A percentile compares a stretch with the other conserved stretches of the same genome.
Conservation (phyloP, 1,139 yeast species). For the Eremothecium gossypii region DNA sequence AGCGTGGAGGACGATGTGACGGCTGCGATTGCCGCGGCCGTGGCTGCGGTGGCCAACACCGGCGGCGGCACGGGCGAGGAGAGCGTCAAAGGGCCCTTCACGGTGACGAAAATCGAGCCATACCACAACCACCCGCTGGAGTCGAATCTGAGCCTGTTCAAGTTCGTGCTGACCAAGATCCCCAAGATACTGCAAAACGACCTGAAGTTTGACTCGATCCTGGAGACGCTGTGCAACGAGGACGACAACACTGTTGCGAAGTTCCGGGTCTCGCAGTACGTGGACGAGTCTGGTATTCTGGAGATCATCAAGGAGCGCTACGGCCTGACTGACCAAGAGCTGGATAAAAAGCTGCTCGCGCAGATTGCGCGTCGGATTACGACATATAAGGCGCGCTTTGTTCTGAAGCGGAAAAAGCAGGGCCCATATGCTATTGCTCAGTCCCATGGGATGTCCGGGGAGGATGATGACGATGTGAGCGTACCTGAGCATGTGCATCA, state of each 20-base stretch:
- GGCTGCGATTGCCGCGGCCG: slow-evolving; percentile 26
- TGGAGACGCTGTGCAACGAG: slow-evolving; percentile 25
- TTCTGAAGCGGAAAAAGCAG: slow-evolving; percentile 26
- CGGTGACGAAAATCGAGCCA: slow-evolving; percentile 29
- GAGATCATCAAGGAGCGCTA: slow-evolving; percentile 26
- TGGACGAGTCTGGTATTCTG: slow-evolving; percentile 27
- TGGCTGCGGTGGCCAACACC: slow-evolving; percentile 16
- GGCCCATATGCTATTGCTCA: slow-evolving; percentile 19
- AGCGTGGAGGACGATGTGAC: slow-evolving; percentile 13
- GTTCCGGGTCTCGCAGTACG: slow-evolving; percentile 28
- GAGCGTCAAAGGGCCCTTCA: slow-evolving; percentile 24
- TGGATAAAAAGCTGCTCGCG: slow-evolving; percentile 26
- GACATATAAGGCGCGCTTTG: slow-evolving; percentile 30
- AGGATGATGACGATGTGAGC: slow-evolving; percentile 2
- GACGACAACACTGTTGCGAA: slow-evolving; percentile 27
- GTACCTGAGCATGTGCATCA: slow-evolving; percentile 6
- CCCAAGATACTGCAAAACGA: slow-evolving; percentile 29
- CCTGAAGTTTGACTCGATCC: slow-evolving; percentile 26
- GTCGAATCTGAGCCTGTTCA: slow-evolving; percentile 24
- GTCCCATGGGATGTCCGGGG: slow-evolving; percentile 6
- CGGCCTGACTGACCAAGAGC: slow-evolving; percentile 24
- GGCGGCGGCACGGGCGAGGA: slow-evolving; percentile 5
- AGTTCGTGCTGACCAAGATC: slow-evolving; percentile 28
- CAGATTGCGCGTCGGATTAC: slow-evolving; percentile 30
- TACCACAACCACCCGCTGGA: slow-evolving; percentile 30